Percentiles rank a stretch among this genome's conserved stretches.
These are phyloP conservation scores for Adansonia rubrostipa DNA, from an alignment of 441 rosid species.

Conservation along the genomic window DNA sequence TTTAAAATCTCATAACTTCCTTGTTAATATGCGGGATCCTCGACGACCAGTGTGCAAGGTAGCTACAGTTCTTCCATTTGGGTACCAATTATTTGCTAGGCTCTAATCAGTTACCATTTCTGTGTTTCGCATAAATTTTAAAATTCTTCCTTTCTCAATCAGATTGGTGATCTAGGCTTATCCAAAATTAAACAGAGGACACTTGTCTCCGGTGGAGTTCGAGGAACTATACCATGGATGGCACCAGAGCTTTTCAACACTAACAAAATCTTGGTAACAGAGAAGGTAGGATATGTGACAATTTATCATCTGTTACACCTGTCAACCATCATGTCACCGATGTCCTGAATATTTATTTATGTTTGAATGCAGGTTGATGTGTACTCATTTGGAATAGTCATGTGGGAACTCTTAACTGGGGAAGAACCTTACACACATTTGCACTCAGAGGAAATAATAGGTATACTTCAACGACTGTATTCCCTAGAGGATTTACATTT, in stretches of 20 bases:
- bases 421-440: slow-evolving; percentile 90
- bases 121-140: background rate
- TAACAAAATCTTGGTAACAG: slow-evolving; percentile 91
- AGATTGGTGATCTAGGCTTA: slow-evolving; percentile 96
- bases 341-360: background rate
- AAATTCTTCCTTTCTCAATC: slow-evolving; percentile 24
- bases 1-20: slow-evolving; percentile 90
- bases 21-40: slow-evolving; percentile 98
- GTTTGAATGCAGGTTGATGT: slow-evolving; percentile 74
- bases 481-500: background rate
- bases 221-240: slow-evolving; percentile 99
- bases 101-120: background rate
- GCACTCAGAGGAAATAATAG: slow-evolving; percentile 42
- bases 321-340: background rate
- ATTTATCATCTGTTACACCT: background rate
- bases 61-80: slow-evolving; percentile 6
- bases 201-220: slow-evolving; percentile 92
- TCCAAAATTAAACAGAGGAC: slow-evolving; percentile 95
- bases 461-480: background rate
- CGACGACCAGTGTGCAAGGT: slow-evolving; percentile 98
- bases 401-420: slow-evolving; percentile 98
- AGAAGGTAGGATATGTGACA: slow-evolving; percentile 58
- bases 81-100: background rate
- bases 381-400: slow-evolving; percentile 94
- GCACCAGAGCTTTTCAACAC: slow-evolving; percentile 98